Percentiles rank a stretch among this genome's conserved stretches.
Conservation (phyloP, 202 grass and related monocot species). For the Zoysia matrella region DNA sequence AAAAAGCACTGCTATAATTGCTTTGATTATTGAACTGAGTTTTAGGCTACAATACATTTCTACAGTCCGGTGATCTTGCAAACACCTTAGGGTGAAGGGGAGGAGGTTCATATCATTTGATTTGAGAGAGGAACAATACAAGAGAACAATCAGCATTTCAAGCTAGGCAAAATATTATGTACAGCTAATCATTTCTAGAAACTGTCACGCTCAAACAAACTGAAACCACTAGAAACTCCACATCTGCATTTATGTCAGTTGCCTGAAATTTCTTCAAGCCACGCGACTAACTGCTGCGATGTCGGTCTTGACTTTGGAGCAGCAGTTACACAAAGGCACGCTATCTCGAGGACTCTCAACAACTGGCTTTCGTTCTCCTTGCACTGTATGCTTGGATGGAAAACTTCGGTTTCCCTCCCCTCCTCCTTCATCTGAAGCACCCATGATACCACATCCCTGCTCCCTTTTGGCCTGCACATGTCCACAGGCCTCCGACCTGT, state of each 20-base stretch:
- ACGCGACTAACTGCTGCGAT: conserved; percentile 66
- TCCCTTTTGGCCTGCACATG: conserved; percentile 78
- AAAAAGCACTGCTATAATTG: too few relatives aligned
- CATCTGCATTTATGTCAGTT: conserved; percentile 12
- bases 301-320: conserved; percentile 78
- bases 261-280: conserved; percentile 71
- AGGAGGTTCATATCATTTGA: conserved; percentile 18
- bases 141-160: conserved; percentile 28
- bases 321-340: conserved; percentile 70
- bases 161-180: conserved; percentile 70
- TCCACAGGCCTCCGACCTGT: conserved; percentile 90
- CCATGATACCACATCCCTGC: conserved; percentile 88
- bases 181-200: conserved; percentile 49
- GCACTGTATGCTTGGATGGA: conserved; percentile 60
- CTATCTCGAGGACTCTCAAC: conserved; percentile 73
- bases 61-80: conserved; percentile 50
- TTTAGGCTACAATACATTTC: conserved; percentile 34
- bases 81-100: conserved; percentile 37
- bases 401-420: conserved; percentile 71
- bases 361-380: conserved; percentile 48
- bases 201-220: conserved; percentile 33
- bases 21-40: conserved; percentile 30
- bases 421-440: conserved; percentile 84
- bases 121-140: conserved; percentile 29
- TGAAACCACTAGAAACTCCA: not conserved